A percentile compares a stretch with the other conserved stretches of the same genome.
phyloP scores from a whole-genome alignment of 106 monocot genomes.

The Apostasia shenzhenica region DNA sequence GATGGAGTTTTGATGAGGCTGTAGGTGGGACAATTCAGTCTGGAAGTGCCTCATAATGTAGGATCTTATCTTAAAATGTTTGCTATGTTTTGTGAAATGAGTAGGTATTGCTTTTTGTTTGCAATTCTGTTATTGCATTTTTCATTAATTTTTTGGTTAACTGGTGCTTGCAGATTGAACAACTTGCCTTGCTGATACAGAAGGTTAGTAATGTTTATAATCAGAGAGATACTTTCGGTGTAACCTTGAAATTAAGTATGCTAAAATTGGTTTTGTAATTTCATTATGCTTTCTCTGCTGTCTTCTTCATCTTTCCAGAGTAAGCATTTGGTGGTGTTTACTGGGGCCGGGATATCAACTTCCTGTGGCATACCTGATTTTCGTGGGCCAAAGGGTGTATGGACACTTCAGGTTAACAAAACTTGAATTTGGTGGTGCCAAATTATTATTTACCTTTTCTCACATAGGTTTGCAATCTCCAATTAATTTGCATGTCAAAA shows the following conservation, averaged over 20 bases:
- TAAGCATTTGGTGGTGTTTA: conserved; percentile 92
- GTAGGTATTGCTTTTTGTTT: neutral
- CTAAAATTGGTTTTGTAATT: neutral
- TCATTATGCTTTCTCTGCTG: neutral
- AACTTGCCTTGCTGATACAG: conserved; percentile 68
- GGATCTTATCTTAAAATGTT: neutral
- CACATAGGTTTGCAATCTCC: neutral
- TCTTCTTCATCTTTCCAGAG: conserved; percentile 44
- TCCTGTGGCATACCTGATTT: conserved; percentile 99
- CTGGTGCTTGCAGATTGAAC: conserved; percentile 61
- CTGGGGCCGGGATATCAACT: conserved; percentile 98
- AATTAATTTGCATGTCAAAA: too few species aligned
- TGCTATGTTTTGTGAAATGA: neutral
- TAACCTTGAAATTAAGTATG: neutral
- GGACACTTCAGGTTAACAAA: conserved; percentile 91
- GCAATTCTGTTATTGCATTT: neutral
- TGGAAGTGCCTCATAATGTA: neutral
- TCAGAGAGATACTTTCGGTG: neutral
- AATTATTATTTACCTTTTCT: neutral
- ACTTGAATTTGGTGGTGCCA: neutral
- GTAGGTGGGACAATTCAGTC: neutral
- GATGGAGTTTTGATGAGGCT: neutral
- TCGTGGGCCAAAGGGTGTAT: conserved; percentile 95
- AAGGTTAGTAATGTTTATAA: conserved; percentile 37
- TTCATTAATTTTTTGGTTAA: conserved; percentile 7